Conservation (phyloP, 2,329 filamentous ascomycete genomes). For the Neospermospora avenae region DNA sequence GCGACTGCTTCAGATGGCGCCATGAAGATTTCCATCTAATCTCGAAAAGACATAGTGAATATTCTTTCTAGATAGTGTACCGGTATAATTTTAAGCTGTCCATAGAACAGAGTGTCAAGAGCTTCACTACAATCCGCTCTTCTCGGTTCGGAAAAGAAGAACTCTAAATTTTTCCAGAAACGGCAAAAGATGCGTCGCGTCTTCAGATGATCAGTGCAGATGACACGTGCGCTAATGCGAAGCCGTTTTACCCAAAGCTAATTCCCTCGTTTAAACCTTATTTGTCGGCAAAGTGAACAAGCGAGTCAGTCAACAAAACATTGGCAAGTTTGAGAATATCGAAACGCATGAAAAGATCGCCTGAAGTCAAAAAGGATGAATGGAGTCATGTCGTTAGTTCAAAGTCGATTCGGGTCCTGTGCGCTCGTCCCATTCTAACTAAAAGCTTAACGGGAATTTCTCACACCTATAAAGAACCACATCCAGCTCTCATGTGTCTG, state of each 20-base stretch:
- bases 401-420: neutral
- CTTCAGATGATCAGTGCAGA: no score
- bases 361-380: neutral
- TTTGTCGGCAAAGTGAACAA: neutral
- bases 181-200: neutral
- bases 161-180: neutral
- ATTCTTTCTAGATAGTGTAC: no score
- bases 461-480: neutral
- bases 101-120: neutral
- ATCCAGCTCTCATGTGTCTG: neutral
- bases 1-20: no score
- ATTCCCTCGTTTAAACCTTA: neutral
- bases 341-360: neutral
- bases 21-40: no score
- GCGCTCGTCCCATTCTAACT: neutral
- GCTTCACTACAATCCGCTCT: no score
- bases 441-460: neutral
- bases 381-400: neutral
- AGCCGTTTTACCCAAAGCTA: neutral
- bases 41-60: no score
- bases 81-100: neutral
- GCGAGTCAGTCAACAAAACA: neutral
- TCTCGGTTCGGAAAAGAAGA: no score
- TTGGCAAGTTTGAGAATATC: neutral
- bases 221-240: neutral